Base-by-base conservation (phyloP, 805 yeast species). In the Yamadazyma laniorum region DNA sequence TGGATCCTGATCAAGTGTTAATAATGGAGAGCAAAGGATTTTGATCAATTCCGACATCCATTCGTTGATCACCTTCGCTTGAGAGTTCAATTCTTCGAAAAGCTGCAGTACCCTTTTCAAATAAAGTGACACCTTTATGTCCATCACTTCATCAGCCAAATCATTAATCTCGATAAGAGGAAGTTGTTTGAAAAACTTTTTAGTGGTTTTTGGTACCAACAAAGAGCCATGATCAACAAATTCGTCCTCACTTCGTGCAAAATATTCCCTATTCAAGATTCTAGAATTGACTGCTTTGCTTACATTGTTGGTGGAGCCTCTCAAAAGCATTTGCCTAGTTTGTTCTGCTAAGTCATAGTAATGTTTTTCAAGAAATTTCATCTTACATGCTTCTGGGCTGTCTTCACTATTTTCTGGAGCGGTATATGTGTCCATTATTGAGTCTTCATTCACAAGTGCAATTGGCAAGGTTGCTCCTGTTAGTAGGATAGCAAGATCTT, bases 1-100 rank as follows among this genome's bases (percentile, higher is more conserved):
- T 3, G 80, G 79, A 25, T 61, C 64, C 22, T 61, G 59, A 35
- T 79, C 82, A 22, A 56, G 59, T 3, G 56, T 49, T 27, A 77
- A 61, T 5, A 85, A 65, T 0, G 79, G 79, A n/a, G 64, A 65
- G 25, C 63, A 52, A 33, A 85, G 59, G 11, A 78, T 55, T 2
- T 47, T 47, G 4, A 60, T 50, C 36, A 82, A 55, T 12, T 70
- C 63, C 0, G 52, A 51, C 41, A 78, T 53, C 82, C 85, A 78
- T 4, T 53, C 49, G 47, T 80, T 80, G 13, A 83, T 61, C 3
- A 68, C 49, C 4, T 52, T 51, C 0, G 81, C 71, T 43, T 83
- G 90, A 0, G 32, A 31, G 47, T 83, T 78, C 35, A 85, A 56
- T 34, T 71, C 67, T 1, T 29, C 30, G 1, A 51, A 40, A 5